These are phyloP conservation scores for Acanthamoeba culbertsoni DNA, from an alignment of 208 protist genomes.

Conservation along the genomic window DNA sequence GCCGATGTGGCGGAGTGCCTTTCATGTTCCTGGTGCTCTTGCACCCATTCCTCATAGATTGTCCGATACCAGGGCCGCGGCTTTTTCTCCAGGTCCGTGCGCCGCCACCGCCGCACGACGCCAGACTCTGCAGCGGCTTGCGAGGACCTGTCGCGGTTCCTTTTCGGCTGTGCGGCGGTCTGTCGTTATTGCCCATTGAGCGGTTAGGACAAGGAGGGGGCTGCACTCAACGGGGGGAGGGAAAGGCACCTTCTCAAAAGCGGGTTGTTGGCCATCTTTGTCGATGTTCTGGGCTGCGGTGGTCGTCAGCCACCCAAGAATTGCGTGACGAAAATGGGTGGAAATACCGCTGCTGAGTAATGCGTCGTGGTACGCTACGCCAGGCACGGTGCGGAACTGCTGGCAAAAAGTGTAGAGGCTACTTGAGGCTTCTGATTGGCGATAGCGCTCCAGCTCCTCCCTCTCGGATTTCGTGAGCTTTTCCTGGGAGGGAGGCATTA, in stretches of 20 bases:
- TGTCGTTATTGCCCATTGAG: background rate
- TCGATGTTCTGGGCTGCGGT: too few relatives aligned
- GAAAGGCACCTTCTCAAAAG: too few relatives aligned
- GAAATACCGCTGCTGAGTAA: background rate
- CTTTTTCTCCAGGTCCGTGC: constrained; percentile 34
- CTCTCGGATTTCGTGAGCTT: background rate
- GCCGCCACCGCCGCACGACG: constrained; percentile 26
- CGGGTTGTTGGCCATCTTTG: too few relatives aligned
- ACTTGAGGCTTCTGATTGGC: background rate
- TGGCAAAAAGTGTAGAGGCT: constrained; percentile 47
- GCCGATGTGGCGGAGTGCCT: background rate
- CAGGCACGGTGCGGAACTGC: background rate
- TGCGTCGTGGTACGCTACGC: background rate
- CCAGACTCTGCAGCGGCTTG: background rate
- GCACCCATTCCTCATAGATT: background rate
- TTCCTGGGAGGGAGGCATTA: background rate
- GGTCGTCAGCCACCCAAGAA: too few relatives aligned
- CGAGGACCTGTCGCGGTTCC: background rate
- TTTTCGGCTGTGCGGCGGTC: background rate
- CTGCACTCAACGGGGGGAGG: too few relatives aligned
- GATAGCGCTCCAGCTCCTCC: background rate
- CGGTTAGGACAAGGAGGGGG: too few relatives aligned
- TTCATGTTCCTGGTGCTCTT: background rate
- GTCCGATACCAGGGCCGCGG: background rate
- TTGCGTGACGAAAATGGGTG: background rate